Conservation (phyloP, 2,329 filamentous ascomycete genomes). For the Trichoderma citrinoviride region DNA sequence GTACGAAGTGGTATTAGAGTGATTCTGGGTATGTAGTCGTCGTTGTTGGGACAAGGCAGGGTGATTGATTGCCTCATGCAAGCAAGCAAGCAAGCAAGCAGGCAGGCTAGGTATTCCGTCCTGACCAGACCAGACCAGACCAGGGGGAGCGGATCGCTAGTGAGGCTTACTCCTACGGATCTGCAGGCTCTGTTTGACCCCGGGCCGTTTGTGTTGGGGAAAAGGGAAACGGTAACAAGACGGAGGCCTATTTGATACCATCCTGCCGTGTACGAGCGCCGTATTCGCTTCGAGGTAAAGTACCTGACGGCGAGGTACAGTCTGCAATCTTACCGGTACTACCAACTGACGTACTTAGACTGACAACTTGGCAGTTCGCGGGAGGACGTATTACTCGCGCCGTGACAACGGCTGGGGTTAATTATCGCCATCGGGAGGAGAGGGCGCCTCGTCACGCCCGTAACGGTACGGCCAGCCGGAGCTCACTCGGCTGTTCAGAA, state of each 20-base stretch:
- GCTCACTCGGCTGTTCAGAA: conserved; percentile 13
- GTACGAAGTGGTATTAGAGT: not conserved
- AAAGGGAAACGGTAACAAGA: conserved; percentile 6
- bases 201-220: not conserved
- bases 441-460: conserved; percentile 11
- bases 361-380: too few species aligned
- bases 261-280: not conserved
- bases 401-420: not conserved
- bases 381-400: not conserved
- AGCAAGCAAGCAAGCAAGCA: not conserved
- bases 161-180: conserved; percentile 8
- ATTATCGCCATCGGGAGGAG: not conserved
- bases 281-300: not conserved
- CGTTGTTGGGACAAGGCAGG: not conserved
- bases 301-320: not conserved
- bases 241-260: conserved; percentile 4
- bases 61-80: not conserved
- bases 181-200: not conserved
- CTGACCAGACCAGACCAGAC: not conserved
- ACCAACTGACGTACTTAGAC: not conserved
- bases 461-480: conserved; percentile 15
- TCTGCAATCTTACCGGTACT: not conserved
- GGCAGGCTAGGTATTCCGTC: not conserved
- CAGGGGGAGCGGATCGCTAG: not conserved
- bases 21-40: not conserved